Evolutionary conservation across 176 grass and related monocot species (phyloP).

Genomic region (Cymbopogon citratus): DNA sequence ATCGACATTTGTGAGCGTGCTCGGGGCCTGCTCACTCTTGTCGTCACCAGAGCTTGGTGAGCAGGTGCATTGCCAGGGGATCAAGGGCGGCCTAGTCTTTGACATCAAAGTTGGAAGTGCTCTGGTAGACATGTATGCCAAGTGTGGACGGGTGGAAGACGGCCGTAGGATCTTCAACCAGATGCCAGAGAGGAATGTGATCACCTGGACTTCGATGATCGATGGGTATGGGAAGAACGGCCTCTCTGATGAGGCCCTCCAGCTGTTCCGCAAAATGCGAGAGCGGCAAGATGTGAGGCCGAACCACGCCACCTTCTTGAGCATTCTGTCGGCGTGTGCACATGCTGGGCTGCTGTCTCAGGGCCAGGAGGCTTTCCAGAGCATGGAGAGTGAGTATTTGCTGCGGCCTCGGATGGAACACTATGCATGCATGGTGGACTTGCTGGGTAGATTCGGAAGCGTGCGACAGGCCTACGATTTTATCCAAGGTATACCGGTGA

Average conservation of each 20-base stretch:
- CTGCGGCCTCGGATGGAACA: constrained; percentile 77
- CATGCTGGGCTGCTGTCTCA: constrained; percentile 54
- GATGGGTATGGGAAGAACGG: constrained; percentile 90
- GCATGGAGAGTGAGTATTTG: constrained; percentile 58
- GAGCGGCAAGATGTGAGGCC: constrained; percentile 19
- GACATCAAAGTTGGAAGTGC: constrained; percentile 66
- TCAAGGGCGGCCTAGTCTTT: constrained; percentile 34
- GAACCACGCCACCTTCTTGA: constrained; percentile 77
- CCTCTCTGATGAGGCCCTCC: constrained; percentile 46
- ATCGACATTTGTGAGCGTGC: constrained; percentile 66
- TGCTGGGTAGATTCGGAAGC: constrained; percentile 62
- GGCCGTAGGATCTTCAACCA: constrained; percentile 49
- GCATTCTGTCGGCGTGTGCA: constrained; percentile 61
- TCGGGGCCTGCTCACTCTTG: constrained; percentile 68
- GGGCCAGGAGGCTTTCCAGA: constrained; percentile 67
- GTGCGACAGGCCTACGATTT: constrained; percentile 50
- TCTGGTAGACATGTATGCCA: constrained; percentile 81
- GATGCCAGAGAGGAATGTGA: constrained; percentile 55
- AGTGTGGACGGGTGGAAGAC: constrained; percentile 67
- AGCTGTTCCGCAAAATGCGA: constrained; percentile 55
- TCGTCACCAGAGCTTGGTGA: constrained; percentile 54
- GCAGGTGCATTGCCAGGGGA: constrained; percentile 71
- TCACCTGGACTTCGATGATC: constrained; percentile 91
- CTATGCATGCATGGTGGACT: constrained; percentile 88
- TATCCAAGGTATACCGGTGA: constrained; percentile 45